Evolutionary conservation across 306 rosid species (phyloP), one percentile per base, ranked within the genome.

Genomic region (Lithocarpus polystachyus): DNA sequence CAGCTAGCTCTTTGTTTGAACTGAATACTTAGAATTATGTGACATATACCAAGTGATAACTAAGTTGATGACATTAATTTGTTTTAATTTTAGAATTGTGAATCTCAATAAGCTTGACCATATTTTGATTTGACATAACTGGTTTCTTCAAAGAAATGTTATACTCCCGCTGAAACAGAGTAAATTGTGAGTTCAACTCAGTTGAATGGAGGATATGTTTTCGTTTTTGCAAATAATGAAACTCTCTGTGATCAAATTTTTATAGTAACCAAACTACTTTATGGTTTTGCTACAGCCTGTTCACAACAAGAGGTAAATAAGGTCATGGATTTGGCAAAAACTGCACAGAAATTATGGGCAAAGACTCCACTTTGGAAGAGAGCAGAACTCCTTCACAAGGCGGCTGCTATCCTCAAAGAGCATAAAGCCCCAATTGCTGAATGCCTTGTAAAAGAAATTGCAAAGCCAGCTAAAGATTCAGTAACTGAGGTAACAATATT

Each of bases 361-460:
- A 96, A 91, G 88, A 96, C 98, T n/a, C 99, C 99, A 29, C 90
- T 96, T 1, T 95, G 98, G 99, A 95, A 90, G 86, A 70, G 99
- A 22, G 98, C 99, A 13, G 99, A 95, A 68, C 91, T 95, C 20
- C 98, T 95, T 86, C 99, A 95, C 85, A 95, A 90, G 82, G 98
- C 98, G 29, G 99, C 98, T 77, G 90, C 97, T 51, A 91, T 95
- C 68, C 92, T 96, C 59, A 96, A 93, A 83, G 94, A 96, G 60
- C 94, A 96, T 84, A 96, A 89, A 79, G 90, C 90, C 77, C 86
- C 92, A 74, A 90, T 96, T 86, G 98, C 97, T 12, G 97, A 96
- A 88, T 89, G 96, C 19, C 76, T 96, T 37, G 92, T 93, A 48
- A 96, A 93, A 80, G 99, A 96, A 80, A 91, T 96, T 45, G 98